phyloP scores from a whole-genome alignment of 2,329 filamentous ascomycete species.

The Colletotrichum navitas region DNA sequence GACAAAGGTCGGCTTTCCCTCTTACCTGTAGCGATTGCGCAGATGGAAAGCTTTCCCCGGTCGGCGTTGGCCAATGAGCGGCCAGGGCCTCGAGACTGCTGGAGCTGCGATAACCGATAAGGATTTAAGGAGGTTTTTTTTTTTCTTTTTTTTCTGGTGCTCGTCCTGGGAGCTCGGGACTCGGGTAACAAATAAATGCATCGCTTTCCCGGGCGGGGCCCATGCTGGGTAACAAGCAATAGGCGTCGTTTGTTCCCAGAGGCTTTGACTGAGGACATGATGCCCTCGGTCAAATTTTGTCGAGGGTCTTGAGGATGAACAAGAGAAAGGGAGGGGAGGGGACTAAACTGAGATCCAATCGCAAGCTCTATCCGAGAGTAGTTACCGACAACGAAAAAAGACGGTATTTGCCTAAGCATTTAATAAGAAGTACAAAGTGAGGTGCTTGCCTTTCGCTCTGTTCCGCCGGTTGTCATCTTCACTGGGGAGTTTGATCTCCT shows the following conservation, averaged over 20 bases:
- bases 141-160: background rate
- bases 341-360: background rate
- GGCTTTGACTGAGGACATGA: too few species aligned
- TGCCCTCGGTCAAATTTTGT: background rate
- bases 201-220: background rate
- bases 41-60: constrained; percentile 37
- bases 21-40: background rate
- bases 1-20: constrained; percentile 22
- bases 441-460: background rate
- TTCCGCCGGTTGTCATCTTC: background rate
- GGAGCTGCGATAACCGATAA: constrained; percentile 38
- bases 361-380: background rate
- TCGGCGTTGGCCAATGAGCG: constrained; percentile 27
- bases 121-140: background rate
- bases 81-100: background rate
- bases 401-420: background rate
- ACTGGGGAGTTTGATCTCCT: background rate
- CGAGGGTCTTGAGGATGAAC: too few species aligned
- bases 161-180: background rate
- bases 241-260: background rate
- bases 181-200: constrained; percentile 20
- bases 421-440: background rate
- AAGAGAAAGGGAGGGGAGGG: background rate
- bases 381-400: too few species aligned
- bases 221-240: background rate